A percentile compares a stretch with the other conserved stretches of the same genome.
phyloP scores from a whole-genome alignment of 2,329 filamentous ascomycete genomes.

The Eurotiales sp. region DNA sequence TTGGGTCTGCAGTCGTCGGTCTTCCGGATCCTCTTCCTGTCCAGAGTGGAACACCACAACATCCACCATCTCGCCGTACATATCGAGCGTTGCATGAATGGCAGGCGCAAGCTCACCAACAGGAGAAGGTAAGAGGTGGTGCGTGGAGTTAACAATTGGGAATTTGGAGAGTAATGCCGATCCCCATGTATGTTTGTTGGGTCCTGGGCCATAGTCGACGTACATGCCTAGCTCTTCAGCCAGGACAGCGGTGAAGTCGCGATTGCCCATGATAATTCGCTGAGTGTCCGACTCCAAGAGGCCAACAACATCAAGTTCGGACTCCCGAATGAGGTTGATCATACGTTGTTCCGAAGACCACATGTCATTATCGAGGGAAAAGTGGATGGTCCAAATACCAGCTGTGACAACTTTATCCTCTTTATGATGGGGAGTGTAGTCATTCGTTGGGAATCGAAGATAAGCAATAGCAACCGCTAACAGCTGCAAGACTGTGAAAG shows the following conservation, averaged over 20 bases:
- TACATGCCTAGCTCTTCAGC: constrained; percentile 98
- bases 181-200: constrained; percentile 99
- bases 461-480: constrained; percentile 78
- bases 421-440: constrained; percentile 85
- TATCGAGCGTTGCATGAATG: constrained; percentile 92
- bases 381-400: constrained; percentile 98
- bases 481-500: constrained; percentile 72
- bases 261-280: constrained; percentile 99
- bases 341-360: constrained; percentile 95
- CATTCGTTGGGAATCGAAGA: constrained; percentile 84
- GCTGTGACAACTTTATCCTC: constrained; percentile 85
- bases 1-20: constrained; percentile 77
- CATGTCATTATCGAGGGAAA: constrained; percentile 97
- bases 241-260: constrained; percentile 90
- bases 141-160: constrained; percentile 93
- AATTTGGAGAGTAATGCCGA: constrained; percentile 91
- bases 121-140: constrained; percentile 88
- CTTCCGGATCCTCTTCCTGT: constrained; percentile 93
- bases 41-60: constrained; percentile 98
- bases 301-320: constrained; percentile 98
- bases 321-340: constrained; percentile 82
- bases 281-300: constrained; percentile 89
- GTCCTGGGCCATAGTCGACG: constrained; percentile 92
- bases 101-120: constrained; percentile 93
- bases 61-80: constrained; percentile 84